phyloP scores from a whole-genome alignment of 2,329 filamentous ascomycete genomes.

The Aciculosporium take region DNA sequence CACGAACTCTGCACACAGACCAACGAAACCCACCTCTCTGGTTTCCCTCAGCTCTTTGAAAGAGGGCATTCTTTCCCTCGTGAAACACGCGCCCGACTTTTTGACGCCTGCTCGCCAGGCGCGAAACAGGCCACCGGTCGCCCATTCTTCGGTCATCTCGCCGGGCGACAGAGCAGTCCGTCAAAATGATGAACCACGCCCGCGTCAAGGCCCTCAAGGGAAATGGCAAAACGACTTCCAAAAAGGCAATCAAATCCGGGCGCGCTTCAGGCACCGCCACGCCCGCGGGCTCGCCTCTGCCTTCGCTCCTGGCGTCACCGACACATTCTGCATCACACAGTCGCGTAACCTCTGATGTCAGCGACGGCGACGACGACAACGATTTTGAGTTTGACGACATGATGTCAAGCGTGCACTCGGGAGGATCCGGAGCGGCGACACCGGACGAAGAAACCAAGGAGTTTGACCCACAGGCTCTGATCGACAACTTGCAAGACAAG shows the following conservation, averaged over 20 bases:
- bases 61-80: neutral
- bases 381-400: constrained; percentile 27
- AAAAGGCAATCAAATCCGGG: constrained; percentile 48
- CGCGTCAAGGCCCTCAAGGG: constrained; percentile 55
- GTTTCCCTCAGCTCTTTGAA: neutral
- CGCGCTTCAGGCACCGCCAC: constrained; percentile 44
- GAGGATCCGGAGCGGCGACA: constrained; percentile 29
- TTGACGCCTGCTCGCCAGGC: no score
- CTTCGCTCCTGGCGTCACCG: constrained; percentile 43
- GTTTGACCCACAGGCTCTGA: constrained; percentile 47
- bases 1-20: neutral
- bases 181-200: constrained; percentile 43
- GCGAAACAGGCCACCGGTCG: neutral
- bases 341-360: constrained; percentile 47
- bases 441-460: constrained; percentile 54
- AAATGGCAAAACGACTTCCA: constrained; percentile 57
- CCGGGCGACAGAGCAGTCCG: neutral
- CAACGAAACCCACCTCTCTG: neutral
- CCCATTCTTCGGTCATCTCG: neutral
- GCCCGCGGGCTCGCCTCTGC: constrained; percentile 41
- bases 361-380: constrained; percentile 36
- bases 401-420: constrained; percentile 28
- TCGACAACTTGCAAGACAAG: constrained; percentile 56
- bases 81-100: no score
- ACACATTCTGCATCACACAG: constrained; percentile 45